These are phyloP conservation scores for Globisporangium perplexum DNA, from an alignment of 352 stramenopile species.

Conservation along the genomic window DNA sequence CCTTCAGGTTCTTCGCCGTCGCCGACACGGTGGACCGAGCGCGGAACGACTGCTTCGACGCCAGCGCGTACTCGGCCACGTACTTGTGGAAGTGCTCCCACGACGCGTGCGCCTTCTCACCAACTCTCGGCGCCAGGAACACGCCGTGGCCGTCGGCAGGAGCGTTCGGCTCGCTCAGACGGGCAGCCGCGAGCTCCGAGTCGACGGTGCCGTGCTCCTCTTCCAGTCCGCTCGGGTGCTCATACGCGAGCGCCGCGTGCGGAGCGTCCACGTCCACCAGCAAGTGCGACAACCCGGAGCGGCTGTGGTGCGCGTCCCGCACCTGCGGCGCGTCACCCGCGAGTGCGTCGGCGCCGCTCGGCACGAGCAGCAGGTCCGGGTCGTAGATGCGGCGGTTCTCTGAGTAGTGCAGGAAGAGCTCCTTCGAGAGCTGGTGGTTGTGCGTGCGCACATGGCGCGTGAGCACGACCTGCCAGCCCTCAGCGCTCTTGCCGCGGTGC, in stretches of 20 bases:
- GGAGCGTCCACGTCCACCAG: slow-evolving; percentile 2
- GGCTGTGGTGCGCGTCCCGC: neutral
- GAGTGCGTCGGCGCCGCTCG: neutral
- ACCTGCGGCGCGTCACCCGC: neutral
- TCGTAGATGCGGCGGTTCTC: slow-evolving; percentile 79
- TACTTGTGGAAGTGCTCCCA: slow-evolving; percentile 62
- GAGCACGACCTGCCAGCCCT: slow-evolving; percentile 65
- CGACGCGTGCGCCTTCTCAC: slow-evolving; percentile 40
- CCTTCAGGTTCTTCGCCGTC: slow-evolving; percentile 50
- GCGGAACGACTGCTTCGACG: slow-evolving; percentile 61
- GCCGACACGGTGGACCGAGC: slow-evolving; percentile 69
- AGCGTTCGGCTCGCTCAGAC: neutral
- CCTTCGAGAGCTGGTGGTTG: slow-evolving; percentile 70
- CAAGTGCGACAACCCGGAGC: slow-evolving; percentile 9
- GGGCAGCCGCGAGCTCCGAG: neutral
- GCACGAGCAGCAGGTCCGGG: slow-evolving; percentile 43
- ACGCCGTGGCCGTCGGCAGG: neutral
- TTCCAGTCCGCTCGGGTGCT: neutral
- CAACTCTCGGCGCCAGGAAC: slow-evolving; percentile 23
- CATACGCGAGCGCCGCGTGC: neutral
- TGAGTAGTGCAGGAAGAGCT: slow-evolving; percentile 70
- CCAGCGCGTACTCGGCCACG: slow-evolving; percentile 45
- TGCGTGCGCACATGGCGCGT: slow-evolving; percentile 68
- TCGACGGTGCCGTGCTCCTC: neutral
- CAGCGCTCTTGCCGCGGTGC: slow-evolving; percentile 25